Conservation (phyloP, 306 rosid species). For the Vicia villosa region DNA sequence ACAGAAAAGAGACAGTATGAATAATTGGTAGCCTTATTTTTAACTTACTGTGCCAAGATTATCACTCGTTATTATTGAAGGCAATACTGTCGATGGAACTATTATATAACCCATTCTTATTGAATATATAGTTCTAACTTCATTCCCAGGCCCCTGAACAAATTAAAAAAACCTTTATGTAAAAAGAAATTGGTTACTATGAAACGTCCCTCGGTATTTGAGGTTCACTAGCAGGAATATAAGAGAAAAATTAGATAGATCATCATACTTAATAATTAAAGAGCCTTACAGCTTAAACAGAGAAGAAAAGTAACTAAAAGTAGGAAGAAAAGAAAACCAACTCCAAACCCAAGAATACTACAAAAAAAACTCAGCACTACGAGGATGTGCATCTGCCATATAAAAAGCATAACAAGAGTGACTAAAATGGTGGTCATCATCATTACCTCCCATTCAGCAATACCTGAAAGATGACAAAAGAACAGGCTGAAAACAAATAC, state of each 20-base stretch:
- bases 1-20: neutral
- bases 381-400: slow-evolving; percentile 88
- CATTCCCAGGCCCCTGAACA: slow-evolving; percentile 1
- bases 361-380: slow-evolving; percentile 61
- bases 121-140: neutral
- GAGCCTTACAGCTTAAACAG: neutral
- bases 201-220: neutral
- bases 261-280: too few relatives aligned
- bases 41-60: slow-evolving; percentile 81
- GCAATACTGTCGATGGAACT: slow-evolving; percentile 45
- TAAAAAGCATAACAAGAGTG: slow-evolving; percentile 95
- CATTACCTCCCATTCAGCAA: slow-evolving; percentile 97
- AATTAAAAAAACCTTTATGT: neutral
- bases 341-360: slow-evolving; percentile 85
- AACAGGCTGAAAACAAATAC: slow-evolving; percentile 37
- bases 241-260: neutral
- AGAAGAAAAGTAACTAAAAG: too few relatives aligned
- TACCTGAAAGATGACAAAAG: slow-evolving; percentile 58
- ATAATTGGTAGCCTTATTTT: neutral
- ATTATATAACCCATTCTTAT: neutral
- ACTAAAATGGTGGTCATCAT: slow-evolving; percentile 93
- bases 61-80: slow-evolving; percentile 51
- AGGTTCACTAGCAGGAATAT: slow-evolving; percentile 18
- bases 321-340: slow-evolving; percentile 79
- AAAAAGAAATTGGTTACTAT: neutral